phyloP scores from a whole-genome alignment of 805 yeast species.

The Starmerella bacillaris region DNA sequence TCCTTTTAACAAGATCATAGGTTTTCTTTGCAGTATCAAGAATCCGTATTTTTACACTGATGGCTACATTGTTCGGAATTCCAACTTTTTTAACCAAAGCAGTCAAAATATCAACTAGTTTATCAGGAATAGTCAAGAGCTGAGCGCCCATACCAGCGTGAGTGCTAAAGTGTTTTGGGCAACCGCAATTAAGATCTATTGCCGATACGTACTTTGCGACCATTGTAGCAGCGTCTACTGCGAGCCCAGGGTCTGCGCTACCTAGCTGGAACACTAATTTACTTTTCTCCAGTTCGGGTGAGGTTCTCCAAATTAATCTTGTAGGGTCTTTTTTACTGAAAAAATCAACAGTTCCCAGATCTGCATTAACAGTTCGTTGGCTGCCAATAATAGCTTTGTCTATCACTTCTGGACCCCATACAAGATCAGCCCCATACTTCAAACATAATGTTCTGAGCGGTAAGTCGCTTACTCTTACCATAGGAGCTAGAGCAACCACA shows the following conservation, averaged over 20 bases:
- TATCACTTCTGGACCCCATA: constrained; percentile 90
- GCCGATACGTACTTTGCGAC: constrained; percentile 80
- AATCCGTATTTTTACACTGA: constrained; percentile 77
- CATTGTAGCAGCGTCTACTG: constrained; percentile 69
- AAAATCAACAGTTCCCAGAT: constrained; percentile 21
- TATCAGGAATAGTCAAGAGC: constrained; percentile 61
- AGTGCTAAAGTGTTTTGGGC: constrained; percentile 88
- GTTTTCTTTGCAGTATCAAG: constrained; percentile 48
- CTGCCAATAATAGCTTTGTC: constrained; percentile 69
- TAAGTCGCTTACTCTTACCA: constrained; percentile 86
- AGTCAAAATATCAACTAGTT: constrained; percentile 47
- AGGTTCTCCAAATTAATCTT: constrained; percentile 45
- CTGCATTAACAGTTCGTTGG: constrained; percentile 39
- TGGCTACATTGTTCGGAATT: constrained; percentile 52
- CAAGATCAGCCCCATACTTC: constrained; percentile 77
- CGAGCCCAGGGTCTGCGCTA: constrained; percentile 62
- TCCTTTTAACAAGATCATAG: constrained; percentile 35
- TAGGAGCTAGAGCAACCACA: constrained; percentile 77
- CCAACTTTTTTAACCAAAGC: constrained; percentile 69
- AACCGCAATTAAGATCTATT: constrained; percentile 86
- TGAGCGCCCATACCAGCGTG: constrained; percentile 99
- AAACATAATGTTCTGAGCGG: constrained; percentile 73
- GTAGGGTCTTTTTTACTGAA: constrained; percentile 26
- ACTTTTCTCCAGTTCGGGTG: constrained; percentile 41
- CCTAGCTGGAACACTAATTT: constrained; percentile 80